Evolutionary conservation across 306 rosid species (phyloP).

Genomic region (Arachis stenosperma): DNA sequence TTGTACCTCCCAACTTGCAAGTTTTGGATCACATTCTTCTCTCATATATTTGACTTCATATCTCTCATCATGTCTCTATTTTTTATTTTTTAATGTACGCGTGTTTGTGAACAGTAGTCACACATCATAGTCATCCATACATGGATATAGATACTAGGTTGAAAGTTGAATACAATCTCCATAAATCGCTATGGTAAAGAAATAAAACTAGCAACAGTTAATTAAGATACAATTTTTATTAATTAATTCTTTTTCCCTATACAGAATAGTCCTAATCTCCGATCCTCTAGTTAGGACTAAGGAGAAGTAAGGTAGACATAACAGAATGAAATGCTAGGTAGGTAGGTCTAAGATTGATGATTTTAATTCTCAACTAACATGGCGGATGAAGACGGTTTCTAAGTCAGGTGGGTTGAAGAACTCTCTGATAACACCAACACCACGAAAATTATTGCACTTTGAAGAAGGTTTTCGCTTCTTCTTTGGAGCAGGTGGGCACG

Average conservation of each 20-base stretch:
- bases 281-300: conserved; percentile 28
- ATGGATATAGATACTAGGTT: background rate
- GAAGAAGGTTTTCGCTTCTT: conserved; percentile 60
- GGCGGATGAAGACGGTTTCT: conserved; percentile 69
- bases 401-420: conserved; percentile 76
- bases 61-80: conserved; percentile 28
- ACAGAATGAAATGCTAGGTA: conserved; percentile 7
- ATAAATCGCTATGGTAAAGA: background rate
- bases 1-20: conserved; percentile 18
- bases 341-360: too few species aligned
- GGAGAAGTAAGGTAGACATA: conserved; percentile 21
- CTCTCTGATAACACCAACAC: conserved; percentile 45
- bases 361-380: conserved; percentile 23
- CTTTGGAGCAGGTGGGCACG: conserved; percentile 84
- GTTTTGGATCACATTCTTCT: conserved; percentile 34
- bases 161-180: background rate
- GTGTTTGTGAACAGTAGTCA: conserved; percentile 51
- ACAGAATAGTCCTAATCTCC: conserved; percentile 43
- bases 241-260: conserved; percentile 23
- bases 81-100: conserved; percentile 10
- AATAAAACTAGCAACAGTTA: background rate
- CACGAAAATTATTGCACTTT: conserved; percentile 58
- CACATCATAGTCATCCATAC: background rate
- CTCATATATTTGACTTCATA: conserved; percentile 50
- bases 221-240: conserved; percentile 27